Evolutionary conservation across 441 rosid genomes (phyloP), one percentile per base, ranked within the genome.

Genomic region (Melastoma candidum): DNA sequence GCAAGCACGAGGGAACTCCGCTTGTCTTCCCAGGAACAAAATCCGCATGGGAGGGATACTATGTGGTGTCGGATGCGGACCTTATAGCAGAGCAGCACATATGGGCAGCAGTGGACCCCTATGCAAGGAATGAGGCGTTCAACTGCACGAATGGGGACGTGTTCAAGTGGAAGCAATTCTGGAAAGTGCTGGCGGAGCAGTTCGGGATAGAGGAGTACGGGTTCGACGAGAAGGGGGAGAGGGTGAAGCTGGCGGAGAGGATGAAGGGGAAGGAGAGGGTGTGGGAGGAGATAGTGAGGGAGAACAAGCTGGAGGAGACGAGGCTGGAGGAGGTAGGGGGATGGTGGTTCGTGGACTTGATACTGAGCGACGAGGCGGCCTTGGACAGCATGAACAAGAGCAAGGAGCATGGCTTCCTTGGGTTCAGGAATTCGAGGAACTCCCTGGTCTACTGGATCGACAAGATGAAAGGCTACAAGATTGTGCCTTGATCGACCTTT

Each of bases 151-250:
- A 88, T 13, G 95, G 77, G 0, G 93, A 85, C 68, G 79, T 83
- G 49, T 83, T 78, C 70, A 83, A 73, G 74, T 83, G 95, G 92
- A 83, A 83, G 71, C 87, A 83, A 53, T 56, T 84, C n/a, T 86
- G 95, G 94, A 82, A 70, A 65, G 48, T 73, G 24, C 59, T 89
- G 41, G 95, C 93, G 0, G 90, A 82, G 79, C 85, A 76, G 56
- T 89, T 89, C 49, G 95, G 79, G 69, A 76, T 89, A 7, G 94
- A 78, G 66, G 61, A 76, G 46, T 82, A 71, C 48, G 93, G 86
- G 11, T 74, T 80, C 46, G 65, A 71, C 48, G 84, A 78, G 63
- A 76, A 70, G 32, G 57, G 59, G n/a, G 24, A 27, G 32, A 49
- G 45, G 45, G 14, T 75, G 60, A 68, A 73, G 7, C 68, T 90